Base-by-base conservation (phyloP, 306 rosid genomes). In the Castanopsis chinensis region DNA sequence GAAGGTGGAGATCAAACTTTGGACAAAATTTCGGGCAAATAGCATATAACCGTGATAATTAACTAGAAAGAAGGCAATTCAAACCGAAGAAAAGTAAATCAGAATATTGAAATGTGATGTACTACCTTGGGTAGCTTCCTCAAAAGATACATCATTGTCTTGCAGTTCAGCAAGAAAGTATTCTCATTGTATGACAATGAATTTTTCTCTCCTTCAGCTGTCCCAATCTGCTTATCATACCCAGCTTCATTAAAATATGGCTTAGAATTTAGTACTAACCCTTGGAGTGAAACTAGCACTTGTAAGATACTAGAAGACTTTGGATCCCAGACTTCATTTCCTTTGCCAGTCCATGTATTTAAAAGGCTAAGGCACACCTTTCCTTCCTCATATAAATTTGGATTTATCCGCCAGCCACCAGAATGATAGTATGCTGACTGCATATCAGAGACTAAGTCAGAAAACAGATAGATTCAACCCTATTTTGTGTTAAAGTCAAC, bases 161-260 rank as follows among this genome's bases (percentile, higher is more conserved):
- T 96, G 92, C 97, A 96, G 86, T 82, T 93, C 64, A 91, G 89
- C 78, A 96, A 87, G 90, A 91, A 96, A 23, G 98, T 86, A 81
- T 93, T 93, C 86, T 96, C 99, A 58, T 96, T 96, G 91, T 96
- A 96, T 45, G 99, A 93, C 83, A 96, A 75, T 1, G 99, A 96
- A 75, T 96, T 93, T 78, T 96, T 96, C 91, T 96, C 99, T 72
- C 99, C 99, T 90, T 96, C 99, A 20, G 97, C 94, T 17, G 99
- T 93, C 71, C 99, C 99, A 86, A 90, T 3, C 87, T 96, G 99
- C 91, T 90, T 96, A 78, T 96, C 99, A 53, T 96, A 96, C 61
- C 99, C 98, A 85, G 99, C 99, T 87, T 96, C 99, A 64, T 96
- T 96, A 83, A 93, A 96, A 85, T 96, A 96, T 41, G 99, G 99